Evolutionary conservation across 2,329 filamentous ascomycete genomes (phyloP), one percentile per base, ranked within the genome.

Genomic region (Aspergillus sp.): DNA sequence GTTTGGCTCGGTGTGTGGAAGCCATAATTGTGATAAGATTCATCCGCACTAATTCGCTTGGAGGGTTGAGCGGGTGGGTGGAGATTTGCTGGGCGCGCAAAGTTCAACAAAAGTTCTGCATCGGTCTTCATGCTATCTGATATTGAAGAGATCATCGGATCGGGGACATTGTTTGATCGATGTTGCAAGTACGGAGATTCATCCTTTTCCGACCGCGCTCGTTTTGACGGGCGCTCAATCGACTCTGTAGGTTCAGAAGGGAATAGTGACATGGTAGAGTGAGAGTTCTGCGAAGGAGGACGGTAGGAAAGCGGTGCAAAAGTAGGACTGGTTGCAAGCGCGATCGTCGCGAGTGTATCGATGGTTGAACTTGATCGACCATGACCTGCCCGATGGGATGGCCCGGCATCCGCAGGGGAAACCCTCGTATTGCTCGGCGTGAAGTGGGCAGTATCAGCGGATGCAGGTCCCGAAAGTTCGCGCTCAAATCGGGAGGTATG

Each of bases 181-280:
- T 72, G 69, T 60, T 73, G 69, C 66, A 71, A 70, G 65, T 73
- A 64, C 47, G 78, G 81, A 28, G 81, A 81, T 17, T 79, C 77
- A 55, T 83, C 76, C 66, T 84, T 79, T 68, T 88, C 86, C 48
- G 87, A 88, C 64, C 86, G 83, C 53, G 85, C 81, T 47, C 87
- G 82, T 74, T 89, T 89, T 22, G 84, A 75, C 4, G 86, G 85
- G 51, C 84, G 80, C 68, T 87, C 74, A 49, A 68, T 62, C 47
- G 71, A 67, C 41, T 73, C 71, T 49, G 66, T 69, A 52, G 68
- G 61, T 53, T 76, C 70, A 54, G 72, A 54, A 47, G 68, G 72
- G 48, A 73, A 76, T 57, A 74, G 62, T 48, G 74, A 64, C 52
- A 70, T 63, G 47, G 69, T 60, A 19, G 67, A 66, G 47, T 59